phyloP scores from a whole-genome alignment of 2,329 filamentous ascomycete genomes.

The Metarhizium album region DNA sequence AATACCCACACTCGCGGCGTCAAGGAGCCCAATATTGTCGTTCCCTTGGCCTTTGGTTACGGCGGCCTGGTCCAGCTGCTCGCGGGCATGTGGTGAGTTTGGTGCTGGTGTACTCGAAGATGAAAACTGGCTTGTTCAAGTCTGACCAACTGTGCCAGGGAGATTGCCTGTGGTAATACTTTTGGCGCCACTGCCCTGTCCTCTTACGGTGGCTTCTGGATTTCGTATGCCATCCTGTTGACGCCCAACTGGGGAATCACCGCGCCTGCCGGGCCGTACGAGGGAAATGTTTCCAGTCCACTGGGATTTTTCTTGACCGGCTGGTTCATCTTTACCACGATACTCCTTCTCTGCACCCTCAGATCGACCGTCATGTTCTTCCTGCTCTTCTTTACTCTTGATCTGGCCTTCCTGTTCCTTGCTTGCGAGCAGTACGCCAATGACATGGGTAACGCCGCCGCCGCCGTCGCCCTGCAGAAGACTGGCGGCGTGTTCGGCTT shows the following conservation, averaged over 20 bases:
- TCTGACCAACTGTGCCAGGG: slow-evolving; percentile 38
- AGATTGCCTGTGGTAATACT: slow-evolving; percentile 80
- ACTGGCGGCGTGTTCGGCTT: slow-evolving; percentile 74
- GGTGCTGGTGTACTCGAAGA: not conserved
- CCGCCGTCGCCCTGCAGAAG: slow-evolving; percentile 45
- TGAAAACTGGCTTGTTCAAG: not conserved
- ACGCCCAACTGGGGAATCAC: slow-evolving; percentile 57
- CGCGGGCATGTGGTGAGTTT: slow-evolving; percentile 76
- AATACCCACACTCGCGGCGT: slow-evolving; percentile 58
- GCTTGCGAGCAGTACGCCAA: slow-evolving; percentile 49
- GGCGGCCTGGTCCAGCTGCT: slow-evolving; percentile 69
- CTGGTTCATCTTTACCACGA: slow-evolving; percentile 79
- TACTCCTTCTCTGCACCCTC: slow-evolving; percentile 64
- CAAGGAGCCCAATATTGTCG: slow-evolving; percentile 51
- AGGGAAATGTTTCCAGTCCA: slow-evolving; percentile 37
- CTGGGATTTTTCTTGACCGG: slow-evolving; percentile 66
- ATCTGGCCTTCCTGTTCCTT: slow-evolving; percentile 65
- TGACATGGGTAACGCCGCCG: slow-evolving; percentile 37
- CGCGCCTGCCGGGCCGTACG: slow-evolving; percentile 33
- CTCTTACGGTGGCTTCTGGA: slow-evolving; percentile 79
- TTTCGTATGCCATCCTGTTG: slow-evolving; percentile 61
- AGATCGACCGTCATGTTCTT: slow-evolving; percentile 72
- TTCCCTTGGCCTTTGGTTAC: slow-evolving; percentile 61
- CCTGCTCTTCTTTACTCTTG: slow-evolving; percentile 65
- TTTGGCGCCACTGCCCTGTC: slow-evolving; percentile 74